phyloP scores from a whole-genome alignment of 352 stramenopile species.

The Globisporangium barbulae region DNA sequence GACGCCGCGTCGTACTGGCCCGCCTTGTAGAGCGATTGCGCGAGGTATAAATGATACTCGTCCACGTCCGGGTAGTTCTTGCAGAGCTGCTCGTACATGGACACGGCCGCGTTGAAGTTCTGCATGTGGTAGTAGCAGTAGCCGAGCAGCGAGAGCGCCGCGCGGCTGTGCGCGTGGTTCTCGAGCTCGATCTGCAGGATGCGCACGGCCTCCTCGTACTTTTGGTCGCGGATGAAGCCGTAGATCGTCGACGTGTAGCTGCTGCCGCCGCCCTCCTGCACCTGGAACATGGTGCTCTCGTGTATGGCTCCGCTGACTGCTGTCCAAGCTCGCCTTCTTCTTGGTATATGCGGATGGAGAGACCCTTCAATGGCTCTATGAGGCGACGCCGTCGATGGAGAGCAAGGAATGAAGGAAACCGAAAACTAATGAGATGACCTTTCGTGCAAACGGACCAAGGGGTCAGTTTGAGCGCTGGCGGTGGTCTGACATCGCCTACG shows the following conservation, averaged over 20 bases:
- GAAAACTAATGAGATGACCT: too few species aligned
- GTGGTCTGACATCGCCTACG: too few species aligned
- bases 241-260: slow-evolving; percentile 95
- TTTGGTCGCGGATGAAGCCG: slow-evolving; percentile 91
- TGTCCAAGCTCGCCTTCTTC: too few species aligned
- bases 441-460: too few species aligned
- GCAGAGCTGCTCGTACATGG: slow-evolving; percentile 95
- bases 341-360: too few species aligned
- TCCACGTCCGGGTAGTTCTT: slow-evolving; percentile 92
- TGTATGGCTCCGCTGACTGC: too few species aligned
- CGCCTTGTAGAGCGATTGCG: slow-evolving; percentile 94
- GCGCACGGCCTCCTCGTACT: slow-evolving; percentile 92
- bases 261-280: slow-evolving; percentile 54
- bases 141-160: slow-evolving; percentile 93
- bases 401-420: too few species aligned
- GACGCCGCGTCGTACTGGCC: slow-evolving; percentile 79
- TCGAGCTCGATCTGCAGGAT: slow-evolving; percentile 92
- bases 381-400: too few species aligned
- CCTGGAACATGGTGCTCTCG: slow-evolving; percentile 41
- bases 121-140: slow-evolving; percentile 97
- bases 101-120: slow-evolving; percentile 88
- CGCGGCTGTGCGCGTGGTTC: slow-evolving; percentile 91
- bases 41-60: slow-evolving; percentile 95
- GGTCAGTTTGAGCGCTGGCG: too few species aligned
- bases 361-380: too few species aligned